Base-by-base conservation (phyloP, 345 rosid species). In the Citropsis articulata region DNA sequence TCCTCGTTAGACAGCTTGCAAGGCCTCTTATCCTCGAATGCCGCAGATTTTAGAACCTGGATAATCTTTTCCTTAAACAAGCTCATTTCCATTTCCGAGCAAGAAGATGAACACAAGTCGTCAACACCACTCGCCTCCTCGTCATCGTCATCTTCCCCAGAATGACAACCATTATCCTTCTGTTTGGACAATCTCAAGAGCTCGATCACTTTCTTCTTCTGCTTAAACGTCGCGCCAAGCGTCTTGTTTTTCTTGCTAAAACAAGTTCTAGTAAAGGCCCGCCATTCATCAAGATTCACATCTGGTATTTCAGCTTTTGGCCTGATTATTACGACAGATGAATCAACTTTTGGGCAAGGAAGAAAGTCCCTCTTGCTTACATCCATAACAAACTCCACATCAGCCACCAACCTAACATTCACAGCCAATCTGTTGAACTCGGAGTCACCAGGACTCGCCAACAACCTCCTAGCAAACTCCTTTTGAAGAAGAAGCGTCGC, bases 291-390 rank as follows among this genome's bases (percentile, higher is more conserved):
- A 18, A 94, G 78, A 83, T 89, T 75, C 48, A 91, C 91, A n/a
- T 71, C 66, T 0, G 93, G 97, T 66, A 87, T 80, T n/a, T 89
- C 75, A 19, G 82, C 80, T 80, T 92, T 96, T 7, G 98, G 99
- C 61, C 80, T 89, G 82, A 96, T 90, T 5, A 87, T 83, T 8
- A 96, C 93, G 2, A 92, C 92, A 0, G 94, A 96, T 16, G 99
- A 96, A 82, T 94, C 98, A 0, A 96, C 98, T 83, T 90, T 92
- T 27, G 99, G 99, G 9, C 84, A 80, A 24, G 99, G 99, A 77
- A 88, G 79, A 81, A 94, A 94, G 78, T 94, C 98, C 83, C 97
- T 89, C 89, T 90, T 96, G 84, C 97, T 94, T 62, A 94, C 99
- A 30, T 94, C 89, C 98, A 96, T 91, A 10, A 90, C 87, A 75